Evolutionary conservation across 2,329 filamentous ascomycete genomes (phyloP).

Genomic region (Clarireedia monteithiana): DNA sequence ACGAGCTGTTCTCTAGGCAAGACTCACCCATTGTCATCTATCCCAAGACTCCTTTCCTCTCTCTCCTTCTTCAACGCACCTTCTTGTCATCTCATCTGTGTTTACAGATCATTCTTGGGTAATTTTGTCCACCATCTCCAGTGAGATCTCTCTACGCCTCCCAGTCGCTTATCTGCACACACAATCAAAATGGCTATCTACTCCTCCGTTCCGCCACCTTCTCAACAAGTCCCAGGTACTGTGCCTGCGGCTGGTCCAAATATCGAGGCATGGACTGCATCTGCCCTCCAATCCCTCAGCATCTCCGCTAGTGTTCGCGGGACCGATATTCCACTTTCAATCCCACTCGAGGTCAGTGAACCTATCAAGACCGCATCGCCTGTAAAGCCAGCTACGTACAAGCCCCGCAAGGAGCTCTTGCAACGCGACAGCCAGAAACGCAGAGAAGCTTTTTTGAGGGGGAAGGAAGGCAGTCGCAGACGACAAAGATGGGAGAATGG

Average conservation of each 20-base stretch:
- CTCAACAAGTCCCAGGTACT: slow-evolving; percentile 26
- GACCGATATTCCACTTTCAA: slow-evolving; percentile 58
- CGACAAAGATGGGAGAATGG: slow-evolving; percentile 93
- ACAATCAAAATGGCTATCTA: slow-evolving; percentile 41
- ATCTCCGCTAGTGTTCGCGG: slow-evolving; percentile 50
- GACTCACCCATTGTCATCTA: background rate
- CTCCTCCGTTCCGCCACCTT: slow-evolving; percentile 44
- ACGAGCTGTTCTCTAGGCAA: background rate
- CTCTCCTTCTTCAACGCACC: background rate
- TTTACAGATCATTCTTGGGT: background rate
- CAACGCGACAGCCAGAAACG: slow-evolving; percentile 53
- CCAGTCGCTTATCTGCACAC: background rate
- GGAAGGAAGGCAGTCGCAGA: slow-evolving; percentile 82
- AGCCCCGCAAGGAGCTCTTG: slow-evolving; percentile 29
- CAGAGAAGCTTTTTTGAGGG: slow-evolving; percentile 55
- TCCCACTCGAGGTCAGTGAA: slow-evolving; percentile 60
- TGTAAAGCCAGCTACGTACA: slow-evolving; percentile 26
- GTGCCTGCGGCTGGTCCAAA: slow-evolving; percentile 36
- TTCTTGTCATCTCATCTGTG: background rate
- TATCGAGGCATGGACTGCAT: slow-evolving; percentile 61
- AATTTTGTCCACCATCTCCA: background rate
- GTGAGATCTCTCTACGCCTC: background rate
- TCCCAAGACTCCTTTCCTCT: background rate
- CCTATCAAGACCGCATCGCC: slow-evolving; percentile 16
- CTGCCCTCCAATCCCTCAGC: slow-evolving; percentile 46